phyloP scores from a whole-genome alignment of 345 rosid species.

The Camelina neglecta region DNA sequence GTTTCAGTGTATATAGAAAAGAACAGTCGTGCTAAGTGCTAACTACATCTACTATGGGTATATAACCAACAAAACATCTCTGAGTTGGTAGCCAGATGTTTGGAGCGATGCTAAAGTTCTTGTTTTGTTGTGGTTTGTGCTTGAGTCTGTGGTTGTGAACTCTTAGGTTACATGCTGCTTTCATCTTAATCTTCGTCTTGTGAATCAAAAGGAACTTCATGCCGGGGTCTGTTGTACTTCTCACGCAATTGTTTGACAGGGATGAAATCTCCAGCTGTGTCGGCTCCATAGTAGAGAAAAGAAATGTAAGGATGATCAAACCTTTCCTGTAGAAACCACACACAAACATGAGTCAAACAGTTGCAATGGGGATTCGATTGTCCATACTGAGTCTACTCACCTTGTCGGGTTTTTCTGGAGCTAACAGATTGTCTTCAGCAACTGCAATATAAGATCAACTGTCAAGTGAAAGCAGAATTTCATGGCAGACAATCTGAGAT shows the following conservation, averaged over 20 bases:
- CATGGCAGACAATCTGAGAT: background rate
- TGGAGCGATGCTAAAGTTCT: conserved; percentile 12
- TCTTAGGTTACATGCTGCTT: conserved; percentile 28
- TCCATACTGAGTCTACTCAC: conserved; percentile 47
- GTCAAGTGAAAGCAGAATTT: conserved; percentile 11
- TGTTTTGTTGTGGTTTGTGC: conserved; percentile 4
- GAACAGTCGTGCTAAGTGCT: conserved; percentile 10
- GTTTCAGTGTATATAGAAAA: conserved; percentile 28
- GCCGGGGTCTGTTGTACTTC: conserved; percentile 72
- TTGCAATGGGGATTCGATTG: conserved; percentile 8
- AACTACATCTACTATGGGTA: conserved; percentile 27
- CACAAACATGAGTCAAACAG: conserved; percentile 10
- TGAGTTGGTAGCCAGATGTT: background rate
- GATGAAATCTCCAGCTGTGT: conserved; percentile 88
- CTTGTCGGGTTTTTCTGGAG: conserved; percentile 63
- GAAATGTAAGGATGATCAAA: conserved; percentile 91
- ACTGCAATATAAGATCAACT: conserved; percentile 55
- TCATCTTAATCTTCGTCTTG: conserved; percentile 53
- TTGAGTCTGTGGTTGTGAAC: conserved; percentile 20
- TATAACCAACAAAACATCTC: background rate
- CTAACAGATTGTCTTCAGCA: conserved; percentile 82
- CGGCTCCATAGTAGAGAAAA: conserved; percentile 81
- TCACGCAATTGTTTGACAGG: conserved; percentile 92
- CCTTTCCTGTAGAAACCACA: conserved; percentile 63
- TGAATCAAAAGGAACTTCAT: conserved; percentile 71